Percentiles rank a stretch among this genome's conserved stretches.
Conservation (phyloP, 768 basidiomycete species). For the Termitomyces sp. region DNA sequence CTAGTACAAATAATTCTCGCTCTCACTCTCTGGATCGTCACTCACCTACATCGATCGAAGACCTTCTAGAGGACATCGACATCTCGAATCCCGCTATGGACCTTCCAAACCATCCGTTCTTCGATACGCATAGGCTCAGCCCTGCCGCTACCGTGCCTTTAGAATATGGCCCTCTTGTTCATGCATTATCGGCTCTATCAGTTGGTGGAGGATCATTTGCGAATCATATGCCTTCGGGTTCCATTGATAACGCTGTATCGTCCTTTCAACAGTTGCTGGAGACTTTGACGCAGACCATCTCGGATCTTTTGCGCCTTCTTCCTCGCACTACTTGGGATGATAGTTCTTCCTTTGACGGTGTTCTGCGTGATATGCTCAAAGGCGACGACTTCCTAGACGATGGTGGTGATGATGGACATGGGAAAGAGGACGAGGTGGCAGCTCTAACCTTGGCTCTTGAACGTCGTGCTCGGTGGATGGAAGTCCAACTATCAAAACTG, state of each 20-base stretch:
- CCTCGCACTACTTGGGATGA: conserved; percentile 91
- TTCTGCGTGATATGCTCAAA: conserved; percentile 84
- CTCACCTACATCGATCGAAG: conserved; percentile 53
- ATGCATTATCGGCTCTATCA: conserved; percentile 82
- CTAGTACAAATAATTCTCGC: conserved; percentile 56
- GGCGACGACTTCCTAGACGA: conserved; percentile 87
- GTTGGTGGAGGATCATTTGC: conserved; percentile 85
- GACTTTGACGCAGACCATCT: conserved; percentile 88
- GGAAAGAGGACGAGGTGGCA: conserved; percentile 81
- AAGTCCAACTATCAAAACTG: conserved; percentile 83
- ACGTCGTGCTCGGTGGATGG: conserved; percentile 92
- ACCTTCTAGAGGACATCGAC: conserved; percentile 69
- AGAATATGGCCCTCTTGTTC: conserved; percentile 83
- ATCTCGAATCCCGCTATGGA: conserved; percentile 61
- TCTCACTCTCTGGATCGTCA: conserved; percentile 58
- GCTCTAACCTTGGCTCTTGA: conserved; percentile 81
- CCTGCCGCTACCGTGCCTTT: conserved; percentile 79
- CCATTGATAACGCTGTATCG: conserved; percentile 88
- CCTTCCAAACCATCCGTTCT: conserved; percentile 70
- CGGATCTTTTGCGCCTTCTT: conserved; percentile 78
- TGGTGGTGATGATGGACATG: conserved; percentile 58
- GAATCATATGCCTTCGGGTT: conserved; percentile 79
- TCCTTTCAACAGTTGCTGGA: conserved; percentile 88
- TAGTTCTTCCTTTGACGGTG: conserved; percentile 85
- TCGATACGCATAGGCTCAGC: conserved; percentile 68